phyloP scores from a whole-genome alignment of 768 basidiomycete species.

The Albatrellus ellisii region DNA sequence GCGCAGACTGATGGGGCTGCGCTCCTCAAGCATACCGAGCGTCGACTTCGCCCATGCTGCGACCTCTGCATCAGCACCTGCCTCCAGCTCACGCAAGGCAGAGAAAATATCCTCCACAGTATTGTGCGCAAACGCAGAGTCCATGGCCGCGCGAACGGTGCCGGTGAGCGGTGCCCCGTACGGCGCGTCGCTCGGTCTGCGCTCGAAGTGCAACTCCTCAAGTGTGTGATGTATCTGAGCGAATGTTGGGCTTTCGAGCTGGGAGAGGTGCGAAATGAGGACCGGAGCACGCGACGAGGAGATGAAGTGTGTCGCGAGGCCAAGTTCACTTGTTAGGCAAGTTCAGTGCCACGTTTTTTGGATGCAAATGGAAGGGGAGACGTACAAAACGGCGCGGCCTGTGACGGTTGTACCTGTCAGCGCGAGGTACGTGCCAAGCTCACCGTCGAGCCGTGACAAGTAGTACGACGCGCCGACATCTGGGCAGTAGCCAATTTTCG shows the following conservation, averaged over 20 bases:
- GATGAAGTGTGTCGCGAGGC: conserved; percentile 90
- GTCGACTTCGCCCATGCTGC: conserved; percentile 68
- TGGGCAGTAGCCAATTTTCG: conserved; percentile 79
- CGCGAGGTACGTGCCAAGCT: conserved; percentile 88
- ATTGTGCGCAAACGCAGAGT: conserved; percentile 60
- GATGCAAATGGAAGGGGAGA: conserved; percentile 6
- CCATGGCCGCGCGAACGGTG: conserved; percentile 60
- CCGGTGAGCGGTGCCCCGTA: conserved; percentile 46
- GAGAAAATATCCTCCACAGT: conserved; percentile 60
- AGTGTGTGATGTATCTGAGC: conserved; percentile 56
- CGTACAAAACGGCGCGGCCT: conserved; percentile 83
- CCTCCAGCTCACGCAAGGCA: conserved; percentile 29
- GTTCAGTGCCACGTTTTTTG: neutral
- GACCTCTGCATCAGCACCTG: conserved; percentile 31
- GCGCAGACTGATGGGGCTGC: conserved; percentile 88
- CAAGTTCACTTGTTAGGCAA: conserved; percentile 52
- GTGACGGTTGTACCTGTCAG: conserved; percentile 61
- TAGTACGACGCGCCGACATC: conserved; percentile 92
- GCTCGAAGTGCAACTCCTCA: conserved; percentile 47
- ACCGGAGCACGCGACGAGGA: conserved; percentile 61
- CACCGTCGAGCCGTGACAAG: conserved; percentile 80
- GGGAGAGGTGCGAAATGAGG: conserved; percentile 55
- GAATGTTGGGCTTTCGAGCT: conserved; percentile 33
- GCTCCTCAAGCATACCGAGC: conserved; percentile 41
- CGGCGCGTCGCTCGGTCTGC: conserved; percentile 39